Evolutionary conservation across 768 basidiomycete genomes (phyloP), one percentile per base, ranked within the genome.

Genomic region (Mycena alexandri): DNA sequence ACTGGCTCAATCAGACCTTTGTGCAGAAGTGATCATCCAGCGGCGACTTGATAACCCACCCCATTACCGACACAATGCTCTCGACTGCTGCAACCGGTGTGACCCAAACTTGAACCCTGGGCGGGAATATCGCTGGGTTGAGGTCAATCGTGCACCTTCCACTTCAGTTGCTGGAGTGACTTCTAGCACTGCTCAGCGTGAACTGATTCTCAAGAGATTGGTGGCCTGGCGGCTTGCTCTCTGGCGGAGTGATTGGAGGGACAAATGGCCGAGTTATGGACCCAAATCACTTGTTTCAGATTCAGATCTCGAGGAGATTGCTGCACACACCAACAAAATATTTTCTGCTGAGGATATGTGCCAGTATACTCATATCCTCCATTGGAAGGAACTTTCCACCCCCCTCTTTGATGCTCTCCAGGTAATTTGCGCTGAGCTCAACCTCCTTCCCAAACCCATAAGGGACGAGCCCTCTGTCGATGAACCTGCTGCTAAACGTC

Each of bases 41-140:
- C 29, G 48, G 16, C 69, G 68, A 55, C 64, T 71, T 33, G 72
- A 73, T 21, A 71, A 70, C 44, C 68, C 70, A 24, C 55, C 55
- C 0, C 61, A 48, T n/a, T 17, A 25, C 17, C 55, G 42, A 11
- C 33, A 43, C 13, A 10, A 21, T 8, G 17, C 34, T 48, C 12
- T 22, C n/a, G 13, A 42, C 34, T 60, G 54, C 22, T 66, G 71
- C 48, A 56, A 44, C 22, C 61, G 61, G 11, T 74, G 73, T 38
- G 21, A 53, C 42, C 67, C 67, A 11, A 36, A 54, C 12, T 17
- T 58, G 13, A 22, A 16, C 1, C 56, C 63, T 9, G 48, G 24
- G 21, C 34, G 22, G 12, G 24, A 65, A 22, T 57, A 68, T 51
- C 25, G 55, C 16, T 63, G 52, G 61, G 24, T 63, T 25, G 25